Conservation (phyloP, 2,329 filamentous ascomycete genomes). For the Aureobasidium sp. region DNA sequence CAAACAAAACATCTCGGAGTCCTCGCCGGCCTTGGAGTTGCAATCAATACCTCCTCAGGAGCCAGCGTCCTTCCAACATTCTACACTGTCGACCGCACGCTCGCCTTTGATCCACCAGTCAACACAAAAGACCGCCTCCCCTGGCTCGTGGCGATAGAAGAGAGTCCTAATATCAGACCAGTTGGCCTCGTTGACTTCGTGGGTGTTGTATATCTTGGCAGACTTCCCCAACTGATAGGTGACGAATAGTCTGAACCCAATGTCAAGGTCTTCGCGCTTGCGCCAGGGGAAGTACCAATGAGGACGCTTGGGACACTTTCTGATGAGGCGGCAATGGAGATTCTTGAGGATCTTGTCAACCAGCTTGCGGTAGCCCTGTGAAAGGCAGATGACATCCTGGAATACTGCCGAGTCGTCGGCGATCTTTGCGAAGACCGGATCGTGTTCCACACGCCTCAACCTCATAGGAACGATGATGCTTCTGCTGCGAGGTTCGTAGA, state of each 20-base stretch:
- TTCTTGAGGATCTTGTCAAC: not conserved
- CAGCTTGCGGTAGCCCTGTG: not conserved
- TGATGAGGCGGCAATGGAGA: not conserved
- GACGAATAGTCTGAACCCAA: not conserved
- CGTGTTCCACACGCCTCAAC: not conserved
- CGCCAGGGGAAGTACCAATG: slow-evolving; percentile 1
- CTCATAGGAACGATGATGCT: not conserved
- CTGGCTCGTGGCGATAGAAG: not conserved
- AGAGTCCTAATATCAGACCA: not conserved
- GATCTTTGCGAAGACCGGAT: not conserved
- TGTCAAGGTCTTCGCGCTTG: not conserved
- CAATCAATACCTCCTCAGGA: not conserved
- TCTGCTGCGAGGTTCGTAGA: not conserved
- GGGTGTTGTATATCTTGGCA: not conserved
- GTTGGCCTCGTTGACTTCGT: not conserved
- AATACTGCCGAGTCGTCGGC: not conserved
- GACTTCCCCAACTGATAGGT: not conserved
- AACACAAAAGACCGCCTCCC: not conserved
- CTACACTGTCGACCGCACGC: not conserved
- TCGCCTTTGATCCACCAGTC: slow-evolving; percentile 5
- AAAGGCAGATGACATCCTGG: slow-evolving; percentile 1
- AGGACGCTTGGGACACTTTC: not conserved
- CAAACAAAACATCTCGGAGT: not conserved
- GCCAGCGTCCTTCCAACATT: not conserved
- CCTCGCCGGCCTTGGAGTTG: not conserved